These are phyloP conservation scores for Ceratobasidium sp. DNA, from an alignment of 1,284 basidiomycete species.

Conservation along the genomic window DNA sequence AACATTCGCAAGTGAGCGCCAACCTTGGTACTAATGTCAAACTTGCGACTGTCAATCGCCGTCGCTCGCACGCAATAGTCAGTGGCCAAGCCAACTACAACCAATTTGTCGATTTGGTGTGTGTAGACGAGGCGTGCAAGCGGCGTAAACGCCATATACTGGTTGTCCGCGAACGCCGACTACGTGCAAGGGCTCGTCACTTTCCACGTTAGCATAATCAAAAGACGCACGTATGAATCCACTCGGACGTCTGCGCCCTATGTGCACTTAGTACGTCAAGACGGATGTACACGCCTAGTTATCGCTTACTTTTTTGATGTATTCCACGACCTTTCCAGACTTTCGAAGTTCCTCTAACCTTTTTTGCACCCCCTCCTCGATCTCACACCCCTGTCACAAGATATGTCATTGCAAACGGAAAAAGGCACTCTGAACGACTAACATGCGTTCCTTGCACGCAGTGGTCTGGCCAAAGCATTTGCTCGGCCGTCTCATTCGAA, in stretches of 20 bases:
- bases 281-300: neutral
- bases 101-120: slow-evolving; percentile 54
- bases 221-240: slow-evolving; percentile 58
- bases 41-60: slow-evolving; percentile 56
- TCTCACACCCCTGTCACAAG: slow-evolving; percentile 51
- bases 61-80: slow-evolving; percentile 63
- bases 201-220: neutral
- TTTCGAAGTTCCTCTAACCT: slow-evolving; percentile 48
- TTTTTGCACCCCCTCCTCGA: slow-evolving; percentile 53
- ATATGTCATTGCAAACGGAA: slow-evolving; percentile 29
- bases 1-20: neutral
- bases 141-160: slow-evolving; percentile 50
- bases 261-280: slow-evolving; percentile 48
- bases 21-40: slow-evolving; percentile 54
- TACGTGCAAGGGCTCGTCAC: neutral
- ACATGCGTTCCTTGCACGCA: slow-evolving; percentile 55
- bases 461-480: slow-evolving; percentile 67
- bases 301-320: slow-evolving; percentile 44
- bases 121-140: slow-evolving; percentile 52
- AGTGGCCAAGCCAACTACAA: slow-evolving; percentile 64
- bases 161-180: slow-evolving; percentile 52
- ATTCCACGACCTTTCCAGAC: slow-evolving; percentile 48
- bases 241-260: slow-evolving; percentile 54
- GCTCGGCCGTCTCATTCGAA: slow-evolving; percentile 52
- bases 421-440: slow-evolving; percentile 13